Base-by-base conservation (phyloP, 352 stramenopile species). In the Aphanomyces astaci region DNA sequence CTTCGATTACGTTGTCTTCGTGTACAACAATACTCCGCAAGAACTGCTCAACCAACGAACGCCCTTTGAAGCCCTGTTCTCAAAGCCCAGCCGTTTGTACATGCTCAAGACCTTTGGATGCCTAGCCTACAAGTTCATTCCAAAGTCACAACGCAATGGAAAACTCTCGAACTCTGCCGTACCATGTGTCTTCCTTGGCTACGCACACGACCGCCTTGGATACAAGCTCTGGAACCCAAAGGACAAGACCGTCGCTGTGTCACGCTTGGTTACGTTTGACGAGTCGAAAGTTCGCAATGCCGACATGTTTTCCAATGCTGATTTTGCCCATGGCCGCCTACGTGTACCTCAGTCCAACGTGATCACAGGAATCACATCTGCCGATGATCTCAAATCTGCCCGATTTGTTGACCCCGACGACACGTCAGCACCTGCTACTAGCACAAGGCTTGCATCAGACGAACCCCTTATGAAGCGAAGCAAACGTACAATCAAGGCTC, bases 21-120 rank as follows among this genome's bases (percentile, higher is more conserved):
- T n/a, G n/a, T n/a, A n/a, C n/a, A n/a, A n/a, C n/a, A n/a, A n/a
- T n/a, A n/a, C n/a, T n/a, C n/a, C n/a, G n/a, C n/a, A n/a, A n/a
- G n/a, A n/a, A n/a, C n/a, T n/a, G n/a, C n/a, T n/a, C n/a, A n/a
- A n/a, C n/a, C n/a, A n/a, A n/a, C n/a, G n/a, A n/a, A n/a, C n/a
- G n/a, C n/a, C n/a, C n/a, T n/a, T n/a, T n/a, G n/a, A n/a, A n/a
- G n/a, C n/a, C n/a, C n/a, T 73, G 2, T 28, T 25, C 22, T 39
- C 60, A 5, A 59, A 39, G 13, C 45, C 40, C 32, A 51, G 52
- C 13, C 2, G 3, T 17, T 15, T 72, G 0, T 33, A 76, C 33
- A 40, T 71, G 17, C 22, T 72, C 7, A 39, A 56, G 10, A 56
- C 66, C 0, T 74, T 74, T 48, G 71, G 54, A 13, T 68, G 56